phyloP scores from a whole-genome alignment of 1,284 basidiomycete genomes.

The Chalciporus piperatoides region DNA sequence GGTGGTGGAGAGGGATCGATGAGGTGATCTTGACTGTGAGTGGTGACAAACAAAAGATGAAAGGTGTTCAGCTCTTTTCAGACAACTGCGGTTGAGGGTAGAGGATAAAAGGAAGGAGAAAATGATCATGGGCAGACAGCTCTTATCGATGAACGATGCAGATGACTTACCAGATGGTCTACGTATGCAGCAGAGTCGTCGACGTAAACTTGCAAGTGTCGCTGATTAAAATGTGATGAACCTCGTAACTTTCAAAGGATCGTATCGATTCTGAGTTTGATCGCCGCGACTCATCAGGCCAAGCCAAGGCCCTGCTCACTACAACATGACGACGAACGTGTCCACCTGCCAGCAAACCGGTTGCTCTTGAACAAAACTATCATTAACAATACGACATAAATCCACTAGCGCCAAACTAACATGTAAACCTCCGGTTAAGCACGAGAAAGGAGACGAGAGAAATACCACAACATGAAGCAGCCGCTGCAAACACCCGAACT shows the following conservation, averaged over 20 bases:
- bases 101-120: conserved; percentile 3
- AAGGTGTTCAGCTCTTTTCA: conserved; percentile 15
- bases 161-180: conserved; percentile 19
- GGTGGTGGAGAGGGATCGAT: conserved; percentile 11
- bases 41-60: conserved; percentile 1
- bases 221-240: background rate
- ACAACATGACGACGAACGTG: too few species aligned
- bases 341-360: conserved; percentile 1
- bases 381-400: conserved; percentile 31
- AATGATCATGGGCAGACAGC: conserved; percentile 12
- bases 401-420: conserved; percentile 7
- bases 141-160: conserved; percentile 19
- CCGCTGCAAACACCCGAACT: conserved; percentile 4
- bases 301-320: too few species aligned
- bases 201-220: background rate
- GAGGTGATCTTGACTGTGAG: conserved; percentile 12
- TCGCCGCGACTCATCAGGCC: background rate
- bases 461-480: conserved; percentile 9
- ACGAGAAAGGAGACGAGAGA: conserved; percentile 8
- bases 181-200: background rate
- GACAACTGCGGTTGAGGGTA: conserved; percentile 15
- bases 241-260: background rate
- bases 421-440: background rate
- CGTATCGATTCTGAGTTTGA: background rate
- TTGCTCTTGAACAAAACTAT: conserved; percentile 10